These are phyloP conservation scores for Lanmaoa pseudosensibilis DNA, from an alignment of 768 basidiomycete species.

Conservation along the genomic window DNA sequence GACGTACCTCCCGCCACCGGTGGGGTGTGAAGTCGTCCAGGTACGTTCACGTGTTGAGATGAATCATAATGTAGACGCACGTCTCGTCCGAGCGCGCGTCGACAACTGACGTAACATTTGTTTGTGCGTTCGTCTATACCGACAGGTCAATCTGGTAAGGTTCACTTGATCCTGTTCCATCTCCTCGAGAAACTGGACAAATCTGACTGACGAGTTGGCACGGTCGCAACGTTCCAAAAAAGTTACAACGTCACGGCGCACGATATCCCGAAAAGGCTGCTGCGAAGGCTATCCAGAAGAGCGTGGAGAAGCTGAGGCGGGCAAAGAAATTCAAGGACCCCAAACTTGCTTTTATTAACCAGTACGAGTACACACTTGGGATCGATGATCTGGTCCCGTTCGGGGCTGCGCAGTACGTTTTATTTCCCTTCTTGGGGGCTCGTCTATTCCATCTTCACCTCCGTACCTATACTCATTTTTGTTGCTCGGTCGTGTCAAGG, in stretches of 20 bases:
- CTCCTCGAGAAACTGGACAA: not conserved
- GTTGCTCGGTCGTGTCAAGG: conserved; percentile 23
- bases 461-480: not conserved
- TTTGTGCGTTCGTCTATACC: not conserved
- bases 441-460: conserved; percentile 45
- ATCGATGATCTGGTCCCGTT: conserved; percentile 58
- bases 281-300: conserved; percentile 39
- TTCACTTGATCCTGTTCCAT: not conserved
- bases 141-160: conserved; percentile 20
- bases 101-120: not conserved
- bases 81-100: not conserved
- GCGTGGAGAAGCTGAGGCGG: conserved; percentile 53
- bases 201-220: not conserved
- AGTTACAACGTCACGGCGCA: conserved; percentile 80
- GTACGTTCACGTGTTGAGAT: conserved; percentile 31
- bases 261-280: conserved; percentile 62
- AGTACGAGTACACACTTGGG: conserved; percentile 59
- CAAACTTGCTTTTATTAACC: conserved; percentile 49
- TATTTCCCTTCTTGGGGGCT: conserved; percentile 30
- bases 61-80: not conserved
- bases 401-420: conserved; percentile 66
- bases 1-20: conserved; percentile 45
- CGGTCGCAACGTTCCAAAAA: not conserved
- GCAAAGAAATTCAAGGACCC: conserved; percentile 45
- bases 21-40: conserved; percentile 51